Evolutionary conservation across 140 eudicot species (phyloP).

Genomic region (Erigeron philadelphicus): DNA sequence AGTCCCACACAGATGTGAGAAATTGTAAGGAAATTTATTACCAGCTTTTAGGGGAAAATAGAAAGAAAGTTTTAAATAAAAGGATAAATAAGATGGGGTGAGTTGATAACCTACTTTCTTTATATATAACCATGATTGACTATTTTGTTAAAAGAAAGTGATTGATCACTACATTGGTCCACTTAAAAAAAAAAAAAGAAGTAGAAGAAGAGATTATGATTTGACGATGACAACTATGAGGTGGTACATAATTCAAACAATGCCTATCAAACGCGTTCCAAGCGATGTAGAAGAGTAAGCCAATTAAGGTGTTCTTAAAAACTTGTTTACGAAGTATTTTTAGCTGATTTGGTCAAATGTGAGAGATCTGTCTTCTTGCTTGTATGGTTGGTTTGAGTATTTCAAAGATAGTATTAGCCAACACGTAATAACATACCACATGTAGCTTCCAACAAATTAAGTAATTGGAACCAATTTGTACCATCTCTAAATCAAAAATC

Average conservation of each 20-base stretch:
- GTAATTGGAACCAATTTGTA: too few relatives aligned
- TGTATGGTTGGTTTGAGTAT: too few relatives aligned
- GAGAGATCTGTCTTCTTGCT: too few relatives aligned
- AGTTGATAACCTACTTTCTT: conserved; percentile 24
- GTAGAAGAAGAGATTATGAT: not conserved
- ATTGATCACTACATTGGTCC: not conserved
- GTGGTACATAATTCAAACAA: not conserved
- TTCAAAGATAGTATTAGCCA: too few relatives aligned
- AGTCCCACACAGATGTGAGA: too few relatives aligned
- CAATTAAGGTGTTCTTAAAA: not conserved
- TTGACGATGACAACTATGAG: not conserved
- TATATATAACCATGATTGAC: conserved; percentile 1
- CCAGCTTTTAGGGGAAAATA: too few relatives aligned
- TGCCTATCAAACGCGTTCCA: conserved; percentile 14
- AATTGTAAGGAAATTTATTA: too few relatives aligned
- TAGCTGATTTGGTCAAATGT: too few relatives aligned
- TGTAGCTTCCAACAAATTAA: too few relatives aligned
- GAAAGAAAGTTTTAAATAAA: too few relatives aligned
- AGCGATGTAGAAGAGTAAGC: not conserved
- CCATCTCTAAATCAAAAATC: too few relatives aligned
- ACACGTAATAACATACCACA: too few relatives aligned
- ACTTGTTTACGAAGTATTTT: not conserved
- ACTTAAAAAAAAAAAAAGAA: not conserved
- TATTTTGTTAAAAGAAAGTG: conserved; percentile 13
- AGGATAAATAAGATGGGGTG: not conserved